Evolutionary conservation across 768 basidiomycete species (phyloP).

Genomic region (Tricholoma flavovirens): DNA sequence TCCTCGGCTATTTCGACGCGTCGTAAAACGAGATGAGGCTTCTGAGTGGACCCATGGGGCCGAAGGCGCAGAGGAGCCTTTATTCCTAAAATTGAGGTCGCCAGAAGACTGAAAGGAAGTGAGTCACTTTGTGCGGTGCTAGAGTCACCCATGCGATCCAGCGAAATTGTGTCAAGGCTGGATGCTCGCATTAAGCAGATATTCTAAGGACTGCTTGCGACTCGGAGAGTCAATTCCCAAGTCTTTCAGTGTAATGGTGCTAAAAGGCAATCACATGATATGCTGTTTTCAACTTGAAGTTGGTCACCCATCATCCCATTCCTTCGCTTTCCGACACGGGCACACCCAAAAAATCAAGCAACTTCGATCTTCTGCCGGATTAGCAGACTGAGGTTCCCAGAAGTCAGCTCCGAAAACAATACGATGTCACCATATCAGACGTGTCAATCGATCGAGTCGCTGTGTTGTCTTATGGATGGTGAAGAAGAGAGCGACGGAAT

Average conservation of each 20-base stretch:
- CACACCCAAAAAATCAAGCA: conserved; percentile 14
- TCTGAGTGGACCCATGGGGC: conserved; percentile 59
- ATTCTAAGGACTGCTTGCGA: not conserved
- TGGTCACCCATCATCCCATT: not conserved
- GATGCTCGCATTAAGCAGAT: conserved; percentile 3
- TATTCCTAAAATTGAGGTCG: conserved; percentile 55
- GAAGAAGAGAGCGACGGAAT: conserved; percentile 6
- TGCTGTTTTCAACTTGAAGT: not conserved
- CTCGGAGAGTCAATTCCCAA: not conserved
- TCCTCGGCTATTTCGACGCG: conserved; percentile 50
- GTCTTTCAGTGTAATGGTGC: not conserved
- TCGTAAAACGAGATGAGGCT: conserved; percentile 62
- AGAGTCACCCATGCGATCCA: conserved; percentile 32
- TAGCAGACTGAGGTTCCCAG: conserved; percentile 2
- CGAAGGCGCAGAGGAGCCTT: conserved; percentile 59
- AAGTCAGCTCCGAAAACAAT: conserved; percentile 19
- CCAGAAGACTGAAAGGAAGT: conserved; percentile 24
- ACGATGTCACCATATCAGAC: conserved; percentile 9
- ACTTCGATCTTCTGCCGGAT: conserved; percentile 17
- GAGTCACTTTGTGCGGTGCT: conserved; percentile 30
- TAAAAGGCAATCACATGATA: not conserved
- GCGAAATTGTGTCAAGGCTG: conserved; percentile 4
- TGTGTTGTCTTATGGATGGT: conserved; percentile 16
- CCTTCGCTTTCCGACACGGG: conserved; percentile 9
- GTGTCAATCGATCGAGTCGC: conserved; percentile 15